Evolutionary conservation across 1,139 yeast species (phyloP).

Genomic region (Suhomyces atakaporum): DNA sequence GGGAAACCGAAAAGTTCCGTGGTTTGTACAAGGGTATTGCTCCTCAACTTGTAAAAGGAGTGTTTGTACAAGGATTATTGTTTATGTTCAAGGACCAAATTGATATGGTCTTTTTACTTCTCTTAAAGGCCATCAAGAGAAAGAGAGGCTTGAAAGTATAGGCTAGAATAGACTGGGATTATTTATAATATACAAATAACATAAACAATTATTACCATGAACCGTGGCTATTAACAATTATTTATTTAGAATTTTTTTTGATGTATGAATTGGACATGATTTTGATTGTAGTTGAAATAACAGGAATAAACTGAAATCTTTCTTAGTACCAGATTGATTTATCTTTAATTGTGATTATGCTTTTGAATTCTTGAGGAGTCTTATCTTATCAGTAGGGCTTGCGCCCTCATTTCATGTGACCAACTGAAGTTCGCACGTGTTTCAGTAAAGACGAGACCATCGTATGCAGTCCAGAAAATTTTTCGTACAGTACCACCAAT

Average conservation of each 20-base stretch:
- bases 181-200: not conserved
- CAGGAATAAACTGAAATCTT: no score
- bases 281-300: no score
- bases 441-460: no score
- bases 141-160: slow-evolving; percentile 7
- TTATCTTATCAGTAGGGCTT: no score
- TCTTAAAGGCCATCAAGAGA: slow-evolving; percentile 27
- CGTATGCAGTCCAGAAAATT: not conserved
- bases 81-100: slow-evolving; percentile 81
- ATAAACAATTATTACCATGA: not conserved
- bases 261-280: no score
- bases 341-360: no score
- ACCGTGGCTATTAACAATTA: not conserved
- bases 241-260: not conserved
- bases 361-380: no score
- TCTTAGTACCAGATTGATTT: no score
- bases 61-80: slow-evolving; percentile 80
- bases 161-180: slow-evolving; percentile 1
- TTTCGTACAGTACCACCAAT: slow-evolving; percentile 4
- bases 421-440: not conserved
- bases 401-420: not conserved
- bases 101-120: slow-evolving; percentile 44
- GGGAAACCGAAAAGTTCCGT: slow-evolving; percentile 49
- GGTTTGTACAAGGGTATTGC: slow-evolving; percentile 77
- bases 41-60: slow-evolving; percentile 82